Evolutionary conservation across 2,329 filamentous ascomycete genomes (phyloP).

Genomic region (Elsinoe australis): DNA sequence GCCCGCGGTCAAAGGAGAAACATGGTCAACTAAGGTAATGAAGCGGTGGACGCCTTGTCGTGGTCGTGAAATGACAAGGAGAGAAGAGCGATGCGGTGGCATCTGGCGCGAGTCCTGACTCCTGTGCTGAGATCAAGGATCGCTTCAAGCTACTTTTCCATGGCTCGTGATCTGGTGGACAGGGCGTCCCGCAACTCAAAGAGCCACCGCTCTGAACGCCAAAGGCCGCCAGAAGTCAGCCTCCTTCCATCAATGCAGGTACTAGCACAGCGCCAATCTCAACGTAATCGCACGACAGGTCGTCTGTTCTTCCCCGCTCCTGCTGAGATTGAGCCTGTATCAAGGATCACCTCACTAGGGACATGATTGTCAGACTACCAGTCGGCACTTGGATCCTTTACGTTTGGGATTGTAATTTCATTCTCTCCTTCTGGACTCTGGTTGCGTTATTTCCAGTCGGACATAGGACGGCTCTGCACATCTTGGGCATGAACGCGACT

Average conservation of each 20-base stretch:
- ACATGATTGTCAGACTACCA: slow-evolving; percentile 3
- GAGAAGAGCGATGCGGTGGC: too few relatives aligned
- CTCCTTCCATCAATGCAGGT: slow-evolving; percentile 14
- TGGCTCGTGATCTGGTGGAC: slow-evolving; percentile 14
- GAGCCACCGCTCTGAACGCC: slow-evolving; percentile 6
- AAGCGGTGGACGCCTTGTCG: not conserved
- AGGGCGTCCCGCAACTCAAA: slow-evolving; percentile 13
- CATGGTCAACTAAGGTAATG: not conserved
- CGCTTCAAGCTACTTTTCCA: slow-evolving; percentile 11
- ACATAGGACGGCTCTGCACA: not conserved
- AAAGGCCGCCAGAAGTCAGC: slow-evolving; percentile 13
- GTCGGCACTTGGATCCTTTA: slow-evolving; percentile 8
- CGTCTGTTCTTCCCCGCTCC: slow-evolving; percentile 5
- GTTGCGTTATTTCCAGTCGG: slow-evolving; percentile 2
- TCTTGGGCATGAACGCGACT: slow-evolving; percentile 11
- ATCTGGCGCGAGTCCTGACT: not conserved
- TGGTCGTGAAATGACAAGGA: slow-evolving; percentile 8
- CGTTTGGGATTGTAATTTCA: not conserved
- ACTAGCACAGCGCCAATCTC: slow-evolving; percentile 13
- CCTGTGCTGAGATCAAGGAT: slow-evolving; percentile 7
- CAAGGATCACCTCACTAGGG: slow-evolving; percentile 10
- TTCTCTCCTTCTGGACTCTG: not conserved
- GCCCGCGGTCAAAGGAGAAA: not conserved
- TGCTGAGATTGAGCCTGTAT: slow-evolving; percentile 13
- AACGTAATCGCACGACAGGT: slow-evolving; percentile 14